Evolutionary conservation across 2,329 filamentous ascomycete species (phyloP), one percentile per base, ranked within the genome.

Genomic region (Phialophora macrospora): DNA sequence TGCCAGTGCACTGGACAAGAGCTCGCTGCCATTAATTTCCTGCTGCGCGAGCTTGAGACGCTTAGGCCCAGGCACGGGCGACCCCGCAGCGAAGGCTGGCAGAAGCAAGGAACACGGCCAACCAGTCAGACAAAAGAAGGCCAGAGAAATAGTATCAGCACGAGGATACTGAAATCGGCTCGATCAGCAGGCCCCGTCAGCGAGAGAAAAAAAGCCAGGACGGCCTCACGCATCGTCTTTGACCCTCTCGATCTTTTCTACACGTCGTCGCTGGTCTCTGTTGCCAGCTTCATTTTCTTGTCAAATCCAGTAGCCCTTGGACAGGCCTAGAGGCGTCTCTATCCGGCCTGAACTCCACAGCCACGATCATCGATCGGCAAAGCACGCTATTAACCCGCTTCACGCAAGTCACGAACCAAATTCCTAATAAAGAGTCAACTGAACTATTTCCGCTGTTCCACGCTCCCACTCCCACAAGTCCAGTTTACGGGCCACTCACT

Each of bases 1-100:
- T 61, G 49, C 59, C 62, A 66, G 60, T 69, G 55, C 56, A 59
- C 46, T 48, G 30, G 61, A 48, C 46, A 52, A 14, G 56, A 55
- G 49, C 44, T 54, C 51, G 20, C n/a, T 59, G 54, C 34, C 24
- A 68, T 64, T 65, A 69, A 69, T 69, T 66, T 67, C 64, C 67
- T 38, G 58, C 12, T 52, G 44, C 46, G 58, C 58, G 58, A 60
- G 58, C 58, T 60, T 69, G 67, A 54, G 32, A 55, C 60, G 28
- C 48, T 60, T 62, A 60, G 61, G 48, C 49, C 64, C 67, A 68
- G 64, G 64, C 64, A 68, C 67, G 67, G 64, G 52, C 58, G 59
- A 69, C 67, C 67, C 64, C 67, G 67, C 67, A 67, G 64, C 59
- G 38, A 12, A 60, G 54, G 52, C 34, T 32, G 49, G 49, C 59